Conservation (phyloP, 1,284 basidiomycete genomes). For the Ustilago trichophora region DNA sequence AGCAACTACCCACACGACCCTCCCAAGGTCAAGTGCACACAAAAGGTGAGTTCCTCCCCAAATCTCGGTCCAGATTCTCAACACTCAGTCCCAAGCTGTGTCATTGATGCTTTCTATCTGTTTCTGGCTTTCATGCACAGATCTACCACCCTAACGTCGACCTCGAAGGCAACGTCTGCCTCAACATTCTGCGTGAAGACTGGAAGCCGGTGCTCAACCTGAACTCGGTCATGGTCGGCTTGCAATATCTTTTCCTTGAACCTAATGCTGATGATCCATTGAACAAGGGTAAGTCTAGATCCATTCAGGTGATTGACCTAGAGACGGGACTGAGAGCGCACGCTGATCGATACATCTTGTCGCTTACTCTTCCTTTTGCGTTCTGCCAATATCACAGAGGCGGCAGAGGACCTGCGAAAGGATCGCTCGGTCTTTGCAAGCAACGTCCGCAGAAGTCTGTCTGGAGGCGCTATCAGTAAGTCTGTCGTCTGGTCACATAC, state of each 20-base stretch:
- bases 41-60: constrained; percentile 76
- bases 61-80: no score
- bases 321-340: no score
- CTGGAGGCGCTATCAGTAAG: constrained; percentile 57
- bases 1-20: constrained; percentile 99
- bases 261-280: constrained; percentile 98
- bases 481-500: no score
- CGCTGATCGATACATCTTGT: neutral
- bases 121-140: constrained; percentile 68
- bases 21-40: constrained; percentile 96
- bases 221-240: constrained; percentile 94
- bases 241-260: constrained; percentile 97
- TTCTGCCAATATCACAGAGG: constrained; percentile 58
- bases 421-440: constrained; percentile 56
- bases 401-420: constrained; percentile 64
- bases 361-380: neutral
- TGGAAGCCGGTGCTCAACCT: constrained; percentile 99
- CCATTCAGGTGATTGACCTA: no score
- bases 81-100: no score
- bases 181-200: constrained; percentile 96
- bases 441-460: constrained; percentile 57
- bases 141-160: constrained; percentile 99
- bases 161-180: constrained; percentile 87
- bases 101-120: neutral
- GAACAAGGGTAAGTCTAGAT: constrained; percentile 92